These are phyloP conservation scores for Inonotus obliquus DNA, from an alignment of 1,284 basidiomycete species.

Conservation along the genomic window DNA sequence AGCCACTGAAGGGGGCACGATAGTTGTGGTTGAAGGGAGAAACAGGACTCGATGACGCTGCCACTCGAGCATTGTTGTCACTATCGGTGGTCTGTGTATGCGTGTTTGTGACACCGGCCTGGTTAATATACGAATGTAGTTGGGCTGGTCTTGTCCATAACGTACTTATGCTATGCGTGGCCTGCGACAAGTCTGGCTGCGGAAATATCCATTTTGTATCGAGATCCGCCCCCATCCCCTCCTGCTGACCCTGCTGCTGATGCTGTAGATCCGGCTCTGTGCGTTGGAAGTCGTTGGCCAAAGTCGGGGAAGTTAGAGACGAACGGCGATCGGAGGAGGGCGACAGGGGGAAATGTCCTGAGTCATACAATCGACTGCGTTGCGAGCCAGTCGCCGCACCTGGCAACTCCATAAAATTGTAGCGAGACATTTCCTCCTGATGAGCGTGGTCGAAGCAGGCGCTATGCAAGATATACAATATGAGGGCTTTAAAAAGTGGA, in stretches of 20 bases:
- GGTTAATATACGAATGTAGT: conserved; percentile 1
- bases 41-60: conserved; percentile 10
- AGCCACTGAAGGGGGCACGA: not conserved
- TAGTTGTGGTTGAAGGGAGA: conserved; percentile 17
- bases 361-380: conserved; percentile 3
- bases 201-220: conserved; percentile 3
- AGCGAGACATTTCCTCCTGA: conserved; percentile 5
- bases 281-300: conserved; percentile 1
- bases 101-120: conserved; percentile 2
- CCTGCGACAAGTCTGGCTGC: conserved; percentile 4
- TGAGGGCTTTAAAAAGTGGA: not conserved
- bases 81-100: not conserved
- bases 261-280: not conserved
- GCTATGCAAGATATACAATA: not conserved
- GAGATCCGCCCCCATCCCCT: not conserved
- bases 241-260: not conserved
- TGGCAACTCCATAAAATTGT: conserved; percentile 7
- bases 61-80: conserved; percentile 5
- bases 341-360: not conserved
- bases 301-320: not conserved
- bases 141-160: conserved; percentile 13
- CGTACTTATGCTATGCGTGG: conserved; percentile 8
- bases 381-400: conserved; percentile 1
- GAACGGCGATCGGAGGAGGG: conserved; percentile 6
- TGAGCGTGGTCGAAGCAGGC: not conserved